Evolutionary conservation across 2,329 filamentous ascomycete species (phyloP).

Genomic region (Scedosporium minutisporum): DNA sequence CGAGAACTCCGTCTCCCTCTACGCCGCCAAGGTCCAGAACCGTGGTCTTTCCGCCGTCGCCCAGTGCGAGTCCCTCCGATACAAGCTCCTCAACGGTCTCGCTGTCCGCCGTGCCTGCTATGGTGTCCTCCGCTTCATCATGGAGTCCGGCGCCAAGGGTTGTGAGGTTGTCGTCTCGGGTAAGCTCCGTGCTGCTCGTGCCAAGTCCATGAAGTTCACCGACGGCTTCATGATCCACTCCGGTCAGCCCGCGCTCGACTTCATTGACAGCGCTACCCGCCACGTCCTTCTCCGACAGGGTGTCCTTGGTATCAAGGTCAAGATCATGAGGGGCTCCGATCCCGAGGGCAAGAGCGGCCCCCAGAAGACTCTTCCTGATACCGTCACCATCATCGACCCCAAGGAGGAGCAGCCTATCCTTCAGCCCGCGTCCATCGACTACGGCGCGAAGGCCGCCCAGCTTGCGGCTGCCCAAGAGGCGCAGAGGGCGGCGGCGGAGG

Average conservation of each 20-base stretch:
- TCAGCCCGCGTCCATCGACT: constrained; percentile 96
- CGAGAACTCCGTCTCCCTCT: constrained; percentile 99
- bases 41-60: constrained; percentile 98
- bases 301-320: constrained; percentile 99
- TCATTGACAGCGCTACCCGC: constrained; percentile 96
- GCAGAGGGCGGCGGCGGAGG: constrained; percentile 53
- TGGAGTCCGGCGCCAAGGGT: constrained; percentile 99
- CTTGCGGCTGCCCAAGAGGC: constrained; percentile 43
- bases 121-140: constrained; percentile 99
- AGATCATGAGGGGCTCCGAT: constrained; percentile 99
- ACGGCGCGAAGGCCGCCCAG: constrained; percentile 78
- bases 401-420: constrained; percentile 97
- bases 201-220: constrained; percentile 99
- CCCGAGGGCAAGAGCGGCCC: constrained; percentile 98
- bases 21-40: constrained; percentile 99
- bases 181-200: constrained; percentile 97
- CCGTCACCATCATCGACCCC: constrained; percentile 99
- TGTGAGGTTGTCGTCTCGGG: constrained; percentile 99
- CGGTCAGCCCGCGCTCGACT: constrained; percentile 98
- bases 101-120: constrained; percentile 98
- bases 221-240: constrained; percentile 99
- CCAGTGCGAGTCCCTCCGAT: constrained; percentile 99
- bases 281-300: constrained; percentile 99
- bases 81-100: constrained; percentile 99
- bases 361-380: constrained; percentile 94